Base-by-base conservation (phyloP, 805 yeast genomes). In the Cyberlindnera samutprakarnensis region DNA sequence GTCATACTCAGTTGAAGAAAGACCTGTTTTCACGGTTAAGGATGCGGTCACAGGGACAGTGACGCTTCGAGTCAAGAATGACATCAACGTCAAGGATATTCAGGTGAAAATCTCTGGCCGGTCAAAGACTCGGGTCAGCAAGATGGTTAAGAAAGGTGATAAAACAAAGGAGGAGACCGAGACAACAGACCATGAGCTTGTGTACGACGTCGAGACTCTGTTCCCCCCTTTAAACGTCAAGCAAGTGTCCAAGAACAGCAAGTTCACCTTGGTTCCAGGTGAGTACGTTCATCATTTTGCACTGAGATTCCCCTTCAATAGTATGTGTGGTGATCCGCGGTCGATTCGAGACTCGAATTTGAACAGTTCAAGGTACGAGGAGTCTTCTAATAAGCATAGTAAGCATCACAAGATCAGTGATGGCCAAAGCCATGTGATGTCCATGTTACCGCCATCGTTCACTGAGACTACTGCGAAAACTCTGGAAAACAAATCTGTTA, bases 41-140 rank as follows among this genome's bases (percentile, higher is more conserved):
- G 48, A 46, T n/a, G 30, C 18, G 10, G 30, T 47, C 15, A 21
- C 32, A 1, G 53, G 53, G 2, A 28, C 33, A n/a, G 38, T 46
- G 14, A 8, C 18, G 9, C 33, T 47, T 11, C 22, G 27, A 9
- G 45, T 46, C 12, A 9, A 19, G 17, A 35, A 25, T 3, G 61
- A 72, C 9, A 54, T 68, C n/a, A 46, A 68, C 2, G 51, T 73
- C 23, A 62, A 62, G 24, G 59, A 59, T 39, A 65, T 73, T 23
- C 70, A 66, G 38, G 75, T 72, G 27, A 72, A 72, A 42, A 52
- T 72, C 12, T 70, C 70, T 42, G 80, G 78, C 2, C 49, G 66
- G 1, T 51, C 74, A 9, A 49, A 47, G 23, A 54, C 75, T 0
- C 53, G 49, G 30, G 37, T 72, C 14, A 62, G 66, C 0, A 38